Base-by-base conservation (phyloP, 2,329 filamentous ascomycete genomes). In the Hawksworthiomyces lignivorus region DNA sequence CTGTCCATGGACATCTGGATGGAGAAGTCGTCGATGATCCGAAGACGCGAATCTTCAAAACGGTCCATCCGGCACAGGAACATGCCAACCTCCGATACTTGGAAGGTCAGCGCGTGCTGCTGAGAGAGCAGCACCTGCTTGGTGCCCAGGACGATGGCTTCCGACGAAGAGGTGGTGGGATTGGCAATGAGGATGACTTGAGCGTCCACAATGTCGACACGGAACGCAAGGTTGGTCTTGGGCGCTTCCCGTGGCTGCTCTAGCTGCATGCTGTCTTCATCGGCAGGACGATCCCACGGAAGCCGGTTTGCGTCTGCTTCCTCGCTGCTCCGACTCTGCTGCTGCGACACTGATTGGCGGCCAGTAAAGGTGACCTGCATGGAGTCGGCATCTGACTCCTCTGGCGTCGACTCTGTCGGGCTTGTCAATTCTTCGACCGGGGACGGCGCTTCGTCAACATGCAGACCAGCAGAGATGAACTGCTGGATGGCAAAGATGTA, bases 61-160 rank as follows among this genome's bases (percentile, higher is more conserved):
- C 82, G 86, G 61, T 99, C 94, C 92, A 99, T 98, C 11, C 92
- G 84, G 58, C 94, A 98, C 24, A 98, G 64, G 60, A 96, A 99
- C 92, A 99, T 98, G 52, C 92, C 92, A 40, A 97, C 77, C 56
- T 97, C 82, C 7, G 87, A 89, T 3, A 98, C 80, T 57, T 98
- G 90, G 56, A 99, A 75, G 1, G 92, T 96, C 52, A 94, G 75
- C 8, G 90, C 87, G 65, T 97, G 87, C 60, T 98, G 94, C 54
- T 94, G 85, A 2, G 90, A 94, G 10, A 97, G 73, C 2, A 97
- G 72, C 11, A 97, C 80, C 59, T 98, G 89, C 58, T 96, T 94
- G 3, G 89, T 94, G 36, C 88, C 87, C 19, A 98, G 71, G 1
- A 98, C 94, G 52, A 98, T 94, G 3, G 92, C 92, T 59, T 99